These are phyloP conservation scores for Solanum chiquidenum DNA, from an alignment of 257 asterid genomes.

Conservation along the genomic window DNA sequence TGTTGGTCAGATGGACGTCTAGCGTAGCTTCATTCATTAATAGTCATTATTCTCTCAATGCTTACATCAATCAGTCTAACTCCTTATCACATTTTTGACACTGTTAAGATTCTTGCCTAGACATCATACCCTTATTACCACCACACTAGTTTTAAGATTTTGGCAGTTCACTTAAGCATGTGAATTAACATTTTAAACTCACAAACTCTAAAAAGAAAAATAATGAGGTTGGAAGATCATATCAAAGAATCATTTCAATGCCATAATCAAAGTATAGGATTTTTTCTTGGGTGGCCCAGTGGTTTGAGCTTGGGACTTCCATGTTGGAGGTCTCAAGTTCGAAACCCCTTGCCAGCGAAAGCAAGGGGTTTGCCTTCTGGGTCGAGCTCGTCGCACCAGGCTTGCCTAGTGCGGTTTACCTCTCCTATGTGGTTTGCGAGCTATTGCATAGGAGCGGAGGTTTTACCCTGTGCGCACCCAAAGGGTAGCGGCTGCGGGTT, in stretches of 20 bases:
- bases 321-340: too few relatives aligned
- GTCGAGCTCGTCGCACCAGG: too few relatives aligned
- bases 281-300: not conserved
- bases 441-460: too few relatives aligned
- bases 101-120: not conserved
- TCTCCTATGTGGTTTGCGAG: too few relatives aligned
- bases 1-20: not conserved
- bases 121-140: not conserved
- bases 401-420: too few relatives aligned
- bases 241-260: not conserved
- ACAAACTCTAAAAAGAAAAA: not conserved
- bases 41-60: not conserved
- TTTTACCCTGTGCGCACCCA: too few relatives aligned
- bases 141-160: not conserved
- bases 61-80: not conserved
- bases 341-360: too few relatives aligned
- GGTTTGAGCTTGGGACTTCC: too few relatives aligned
- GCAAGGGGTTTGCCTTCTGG: too few relatives aligned
- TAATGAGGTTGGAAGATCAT: not conserved
- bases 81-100: not conserved
- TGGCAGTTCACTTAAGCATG: not conserved
- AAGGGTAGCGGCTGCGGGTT: too few relatives aligned
- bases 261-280: not conserved
- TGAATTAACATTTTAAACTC: not conserved
- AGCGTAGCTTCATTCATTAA: not conserved